Base-by-base conservation (phyloP, 495 filamentous ascomycete species). In the Chlorociboria aeruginascens region DNA sequence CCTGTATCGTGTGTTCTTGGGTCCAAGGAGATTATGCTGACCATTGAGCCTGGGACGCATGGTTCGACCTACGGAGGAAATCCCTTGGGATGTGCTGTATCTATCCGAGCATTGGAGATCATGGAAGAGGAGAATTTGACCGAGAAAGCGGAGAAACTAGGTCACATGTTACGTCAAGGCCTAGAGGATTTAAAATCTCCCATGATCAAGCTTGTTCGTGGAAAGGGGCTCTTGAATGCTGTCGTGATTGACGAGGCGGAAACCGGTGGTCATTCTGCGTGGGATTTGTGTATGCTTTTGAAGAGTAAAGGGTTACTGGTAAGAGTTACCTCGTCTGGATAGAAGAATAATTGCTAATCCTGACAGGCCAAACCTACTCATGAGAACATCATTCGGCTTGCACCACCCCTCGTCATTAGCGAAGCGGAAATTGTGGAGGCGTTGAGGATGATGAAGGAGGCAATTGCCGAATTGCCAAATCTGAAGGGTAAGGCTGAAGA, bases 21-120 rank as follows among this genome's bases (percentile, higher is more conserved):
- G 12, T 79, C 80, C 54, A 87, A 83, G 68, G 88, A 95, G 38
- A 74, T 99, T 54, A 96, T 99, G 92, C 79, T 96, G 55, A 89
- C 86, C n/a, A 70, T 99, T 50, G 93, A 99, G 71, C 84, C 92
- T 14, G 92, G 92, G 35, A 96, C 92, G 28, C 92, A 99, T 60
- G 92, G 92, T 31, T 93, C 86, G 28, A 99, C 92, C 25, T 99
- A 97, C 61, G 92, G 92, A 43, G 92, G 92, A 36, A 99, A 99
- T 66, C 92, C 92, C 2, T 71, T 99, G n/a, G 92, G 87, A 1
- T 96, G 89, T 56, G 92, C 92, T 32, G 87, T 99, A 11, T 90
- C 90, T 28, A 94, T 99, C 60, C 83, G 88, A 46, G 92, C 92
- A n/a, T 73, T 99, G 34, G 89, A 97, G 68, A 74, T 99, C 42